phyloP scores from a whole-genome alignment of 1,284 basidiomycete genomes.

The Mycena sp. region DNA sequence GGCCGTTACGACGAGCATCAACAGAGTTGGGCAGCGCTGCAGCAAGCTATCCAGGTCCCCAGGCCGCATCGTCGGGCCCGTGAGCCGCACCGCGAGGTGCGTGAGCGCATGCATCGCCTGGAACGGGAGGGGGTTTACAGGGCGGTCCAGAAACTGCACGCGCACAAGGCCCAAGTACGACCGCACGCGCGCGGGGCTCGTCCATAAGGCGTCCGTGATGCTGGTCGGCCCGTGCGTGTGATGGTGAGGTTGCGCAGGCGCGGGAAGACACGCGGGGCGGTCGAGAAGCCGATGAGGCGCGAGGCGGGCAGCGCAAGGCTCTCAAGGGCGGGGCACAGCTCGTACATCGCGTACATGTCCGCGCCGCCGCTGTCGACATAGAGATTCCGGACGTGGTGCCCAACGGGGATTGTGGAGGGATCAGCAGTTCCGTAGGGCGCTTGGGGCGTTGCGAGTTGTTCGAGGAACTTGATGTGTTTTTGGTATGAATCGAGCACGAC shows the following conservation, averaged over 20 bases:
- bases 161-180: neutral
- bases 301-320: slow-evolving; percentile 1
- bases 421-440: neutral
- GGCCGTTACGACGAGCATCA: slow-evolving; percentile 4
- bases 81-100: slow-evolving; percentile 1
- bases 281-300: slow-evolving; percentile 7
- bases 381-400: neutral
- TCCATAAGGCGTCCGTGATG: neutral
- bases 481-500: slow-evolving; percentile 2
- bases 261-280: neutral
- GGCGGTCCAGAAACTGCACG: neutral
- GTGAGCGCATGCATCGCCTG: neutral
- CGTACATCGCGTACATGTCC: slow-evolving; percentile 5
- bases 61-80: neutral
- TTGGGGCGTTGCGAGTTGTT: neutral
- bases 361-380: neutral
- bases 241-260: neutral
- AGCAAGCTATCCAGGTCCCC: neutral
- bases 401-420: neutral
- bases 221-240: neutral
- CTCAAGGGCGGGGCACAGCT: neutral
- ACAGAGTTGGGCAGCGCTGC: neutral
- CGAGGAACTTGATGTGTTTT: neutral
- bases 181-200: neutral
- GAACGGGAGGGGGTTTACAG: neutral